Conservation (phyloP, 306 rosid species). For the Amphicarpaea edgeworthii region DNA sequence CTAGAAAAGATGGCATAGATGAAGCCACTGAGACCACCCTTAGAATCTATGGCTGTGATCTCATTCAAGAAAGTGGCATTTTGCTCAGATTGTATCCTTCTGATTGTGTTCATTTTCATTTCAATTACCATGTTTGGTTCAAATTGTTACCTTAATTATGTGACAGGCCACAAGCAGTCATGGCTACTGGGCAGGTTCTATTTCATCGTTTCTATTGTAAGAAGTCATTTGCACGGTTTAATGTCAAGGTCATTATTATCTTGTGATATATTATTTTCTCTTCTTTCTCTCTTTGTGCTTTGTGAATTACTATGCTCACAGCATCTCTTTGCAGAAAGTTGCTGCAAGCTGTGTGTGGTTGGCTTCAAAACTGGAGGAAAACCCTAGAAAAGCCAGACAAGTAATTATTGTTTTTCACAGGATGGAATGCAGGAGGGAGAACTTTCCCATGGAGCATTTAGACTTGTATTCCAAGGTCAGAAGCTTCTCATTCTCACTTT, state of each 20-base stretch:
- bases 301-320: slow-evolving; percentile 19
- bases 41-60: slow-evolving; percentile 93
- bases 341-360: slow-evolving; percentile 97
- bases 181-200: slow-evolving; percentile 97
- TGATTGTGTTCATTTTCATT: background rate
- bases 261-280: background rate
- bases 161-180: slow-evolving; percentile 91
- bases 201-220: slow-evolving; percentile 97
- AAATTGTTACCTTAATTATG: slow-evolving; percentile 42
- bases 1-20: slow-evolving; percentile 84
- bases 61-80: slow-evolving; percentile 95
- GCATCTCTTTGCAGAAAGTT: slow-evolving; percentile 73
- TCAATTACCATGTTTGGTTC: slow-evolving; percentile 23
- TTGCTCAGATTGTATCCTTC: slow-evolving; percentile 77
- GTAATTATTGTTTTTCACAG: slow-evolving; percentile 89
- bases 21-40: slow-evolving; percentile 79
- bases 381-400: slow-evolving; percentile 91
- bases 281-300: background rate
- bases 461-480: slow-evolving; percentile 85
- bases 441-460: slow-evolving; percentile 77
- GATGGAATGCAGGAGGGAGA: slow-evolving; percentile 97
- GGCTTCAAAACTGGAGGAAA: slow-evolving; percentile 95
- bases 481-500: slow-evolving; percentile 36
- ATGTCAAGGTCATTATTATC: slow-evolving; percentile 72
- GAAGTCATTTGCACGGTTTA: slow-evolving; percentile 92